These are phyloP conservation scores for Ogataea degrootiae DNA, from an alignment of 805 yeast species.

Conservation along the genomic window DNA sequence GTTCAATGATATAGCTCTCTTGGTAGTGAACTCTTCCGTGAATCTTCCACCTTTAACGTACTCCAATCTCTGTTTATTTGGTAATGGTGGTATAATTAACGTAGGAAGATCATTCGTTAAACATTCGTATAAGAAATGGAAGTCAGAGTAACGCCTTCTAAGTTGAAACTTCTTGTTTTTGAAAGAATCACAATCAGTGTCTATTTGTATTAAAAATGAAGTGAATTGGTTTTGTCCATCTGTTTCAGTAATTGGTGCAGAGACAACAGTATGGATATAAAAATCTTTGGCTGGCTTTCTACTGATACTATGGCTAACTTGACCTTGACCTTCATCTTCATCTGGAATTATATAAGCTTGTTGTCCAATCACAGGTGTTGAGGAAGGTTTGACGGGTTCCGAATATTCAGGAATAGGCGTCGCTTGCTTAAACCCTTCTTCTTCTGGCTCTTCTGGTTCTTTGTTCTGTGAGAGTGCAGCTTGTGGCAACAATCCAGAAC, in stretches of 20 bases:
- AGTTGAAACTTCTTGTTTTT: slow-evolving; percentile 41
- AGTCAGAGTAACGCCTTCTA: slow-evolving; percentile 84
- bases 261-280: slow-evolving; percentile 39
- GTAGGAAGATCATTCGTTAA: slow-evolving; percentile 78
- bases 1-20: slow-evolving; percentile 75
- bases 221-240: slow-evolving; percentile 77
- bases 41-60: slow-evolving; percentile 93
- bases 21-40: slow-evolving; percentile 74
- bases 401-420: background rate
- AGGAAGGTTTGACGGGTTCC: no score
- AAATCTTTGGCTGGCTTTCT: slow-evolving; percentile 10
- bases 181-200: slow-evolving; percentile 58
- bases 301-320: background rate
- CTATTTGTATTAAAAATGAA: slow-evolving; percentile 63
- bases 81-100: slow-evolving; percentile 85
- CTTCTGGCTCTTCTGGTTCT: background rate
- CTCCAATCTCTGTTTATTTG: slow-evolving; percentile 86
- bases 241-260: slow-evolving; percentile 62
- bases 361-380: background rate
- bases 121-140: slow-evolving; percentile 71
- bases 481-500: slow-evolving; percentile 3
- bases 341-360: background rate
- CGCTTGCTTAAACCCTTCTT: background rate
- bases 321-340: background rate
- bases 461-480: background rate